phyloP scores from a whole-genome alignment of 257 asterid genomes.

The Jaltomata sinuosa region DNA sequence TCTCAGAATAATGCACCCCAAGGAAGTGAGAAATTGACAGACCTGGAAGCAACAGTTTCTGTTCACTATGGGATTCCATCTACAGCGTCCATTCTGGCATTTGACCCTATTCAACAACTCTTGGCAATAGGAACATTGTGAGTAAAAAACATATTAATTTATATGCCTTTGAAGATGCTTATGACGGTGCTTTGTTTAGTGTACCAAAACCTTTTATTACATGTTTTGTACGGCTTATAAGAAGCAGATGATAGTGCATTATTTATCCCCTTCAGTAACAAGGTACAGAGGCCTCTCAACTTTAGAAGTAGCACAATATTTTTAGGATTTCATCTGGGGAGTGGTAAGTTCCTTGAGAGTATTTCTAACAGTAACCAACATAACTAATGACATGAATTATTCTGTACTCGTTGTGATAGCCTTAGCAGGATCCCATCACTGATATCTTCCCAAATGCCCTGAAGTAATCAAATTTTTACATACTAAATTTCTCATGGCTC shows the following conservation, averaged over 20 bases:
- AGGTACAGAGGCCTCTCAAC: neutral
- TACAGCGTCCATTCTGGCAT: conserved; percentile 77
- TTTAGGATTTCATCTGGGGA: neutral
- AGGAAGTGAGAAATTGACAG: conserved; percentile 27
- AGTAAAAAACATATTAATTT: conserved; percentile 12
- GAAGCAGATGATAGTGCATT: neutral
- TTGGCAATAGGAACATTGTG: conserved; percentile 92
- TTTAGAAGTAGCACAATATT: neutral
- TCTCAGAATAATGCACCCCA: conserved; percentile 21
- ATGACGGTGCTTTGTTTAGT: neutral
- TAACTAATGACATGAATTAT: neutral
- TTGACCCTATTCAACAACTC: conserved; percentile 74
- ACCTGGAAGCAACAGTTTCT: conserved; percentile 45
- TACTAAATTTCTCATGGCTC: neutral
- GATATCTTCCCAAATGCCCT: neutral
- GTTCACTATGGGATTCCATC: conserved; percentile 95
- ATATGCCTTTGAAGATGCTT: neutral
- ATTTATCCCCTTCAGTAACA: neutral
- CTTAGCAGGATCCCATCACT: neutral
- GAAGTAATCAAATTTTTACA: neutral
- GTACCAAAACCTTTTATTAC: neutral
- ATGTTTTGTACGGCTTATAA: neutral
- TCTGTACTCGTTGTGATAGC: neutral
- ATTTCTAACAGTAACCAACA: neutral
- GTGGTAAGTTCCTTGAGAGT: neutral